phyloP scores from a whole-genome alignment of 108 stramenopile genomes.

The Aurantiochytrium sp. region DNA sequence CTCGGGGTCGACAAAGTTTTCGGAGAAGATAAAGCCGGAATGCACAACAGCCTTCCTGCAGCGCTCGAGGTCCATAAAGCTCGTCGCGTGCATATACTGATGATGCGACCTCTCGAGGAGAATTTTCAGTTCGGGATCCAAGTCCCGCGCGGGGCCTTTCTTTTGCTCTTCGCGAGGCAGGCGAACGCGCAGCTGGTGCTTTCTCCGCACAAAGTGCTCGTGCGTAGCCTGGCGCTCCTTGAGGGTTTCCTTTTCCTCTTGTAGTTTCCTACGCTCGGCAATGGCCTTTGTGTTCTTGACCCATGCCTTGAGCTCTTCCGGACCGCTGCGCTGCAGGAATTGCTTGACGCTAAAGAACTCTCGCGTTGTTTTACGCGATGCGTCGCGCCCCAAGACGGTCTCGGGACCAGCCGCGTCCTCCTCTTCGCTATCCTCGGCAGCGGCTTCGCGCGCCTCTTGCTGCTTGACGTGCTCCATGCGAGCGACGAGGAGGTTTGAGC shows the following conservation, averaged over 20 bases:
- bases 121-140: not conserved
- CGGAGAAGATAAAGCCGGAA: not conserved
- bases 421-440: not conserved
- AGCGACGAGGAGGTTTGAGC: not conserved
- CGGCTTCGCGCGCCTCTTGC: not conserved
- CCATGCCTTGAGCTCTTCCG: not conserved
- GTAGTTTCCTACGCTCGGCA: too few relatives aligned
- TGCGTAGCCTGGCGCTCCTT: not conserved
- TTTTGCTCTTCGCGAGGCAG: too few relatives aligned
- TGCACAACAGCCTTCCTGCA: not conserved
- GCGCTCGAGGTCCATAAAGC: not conserved
- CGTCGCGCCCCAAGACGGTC: too few relatives aligned
- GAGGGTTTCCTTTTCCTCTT: not conserved
- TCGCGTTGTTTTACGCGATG: too few relatives aligned
- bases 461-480: not conserved
- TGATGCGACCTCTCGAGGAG: not conserved
- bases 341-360: not conserved
- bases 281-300: not conserved
- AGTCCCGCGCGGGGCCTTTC: not conserved
- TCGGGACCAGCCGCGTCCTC: too few relatives aligned
- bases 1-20: not conserved
- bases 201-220: not conserved
- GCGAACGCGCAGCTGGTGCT: not conserved
- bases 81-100: not conserved
- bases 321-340: not conserved